Base-by-base conservation (phyloP, 176 grass and related monocot genomes). In the Phyllostachys edulis region DNA sequence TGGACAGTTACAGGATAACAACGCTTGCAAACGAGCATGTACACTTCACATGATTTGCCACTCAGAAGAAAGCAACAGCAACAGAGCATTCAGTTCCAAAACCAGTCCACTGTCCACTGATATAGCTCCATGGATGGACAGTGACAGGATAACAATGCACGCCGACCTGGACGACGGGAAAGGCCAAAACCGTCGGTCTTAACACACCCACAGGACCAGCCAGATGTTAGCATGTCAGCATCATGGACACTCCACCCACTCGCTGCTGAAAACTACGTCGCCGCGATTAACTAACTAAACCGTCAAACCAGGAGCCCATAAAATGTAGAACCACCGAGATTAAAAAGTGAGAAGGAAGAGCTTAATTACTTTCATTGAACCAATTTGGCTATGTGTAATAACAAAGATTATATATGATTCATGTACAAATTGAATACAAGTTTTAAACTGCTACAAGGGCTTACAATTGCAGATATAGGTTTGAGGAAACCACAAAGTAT, bases 171-270 rank as follows among this genome's bases (percentile, higher is more conserved):
- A 63, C 71, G 54, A 21, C 47, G 21, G 56, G 78, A 82, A 61
- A 75, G 55, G 88, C 83, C 88, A 86, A 90, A 90, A 76, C 78
- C 75, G 41, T 44, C 69, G 26, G 49, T 69, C 81, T 73, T n/a
- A 20, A 29, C 42, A 45, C 80, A n/a, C 74, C 11, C 55, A 61
- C 57, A 44, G 34, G 36, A 61, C n/a, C 57, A 61, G 39, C 71
- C 72, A 29, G 88, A 73, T 54, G 79, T 49, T 77, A 77, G 64
- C 84, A 65, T 86, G 88, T 90, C 79, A 84, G 84, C 84, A 78
- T 86, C 83, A 46, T 86, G 88, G 76, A 52, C 4, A 40, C 83
- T 61, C n/a, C 81, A 83, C 42, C 81, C 20, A 39, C 57, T 83
- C 6, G 4, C 64, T 61, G 71, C 27, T 55, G 49, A 34, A 9